A percentile compares a stretch with the other conserved stretches of the same genome.
These are phyloP conservation scores for Lentinula sp. DNA, from an alignment of 768 basidiomycete species.

Conservation along the genomic window DNA sequence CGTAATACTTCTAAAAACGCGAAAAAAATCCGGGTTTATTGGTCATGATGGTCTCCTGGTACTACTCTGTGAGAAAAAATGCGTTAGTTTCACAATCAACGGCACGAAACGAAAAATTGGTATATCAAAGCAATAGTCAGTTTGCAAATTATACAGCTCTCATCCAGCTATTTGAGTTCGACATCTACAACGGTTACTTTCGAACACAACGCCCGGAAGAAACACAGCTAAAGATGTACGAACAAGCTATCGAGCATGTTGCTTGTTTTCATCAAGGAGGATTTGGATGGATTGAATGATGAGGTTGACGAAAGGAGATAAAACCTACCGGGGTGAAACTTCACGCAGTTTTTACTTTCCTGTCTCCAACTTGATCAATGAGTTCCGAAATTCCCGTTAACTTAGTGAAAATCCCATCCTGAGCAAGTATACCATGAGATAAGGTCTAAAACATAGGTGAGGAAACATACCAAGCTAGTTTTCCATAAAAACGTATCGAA, in stretches of 20 bases:
- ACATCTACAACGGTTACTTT: not conserved
- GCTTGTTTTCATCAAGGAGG: not conserved
- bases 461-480: slow-evolving; percentile 8
- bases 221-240: not conserved
- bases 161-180: not conserved
- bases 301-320: not conserved
- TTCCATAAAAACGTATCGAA: slow-evolving; percentile 13
- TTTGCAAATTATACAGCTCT: slow-evolving; percentile 6
- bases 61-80: not conserved
- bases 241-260: not conserved
- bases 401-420: not conserved
- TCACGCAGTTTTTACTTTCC: not conserved
- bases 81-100: not conserved
- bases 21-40: not conserved
- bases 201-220: not conserved
- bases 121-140: not conserved
- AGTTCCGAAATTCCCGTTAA: not conserved
- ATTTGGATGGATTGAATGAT: not conserved
- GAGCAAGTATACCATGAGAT: no score
- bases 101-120: not conserved
- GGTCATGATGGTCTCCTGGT: not conserved
- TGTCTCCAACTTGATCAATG: not conserved
- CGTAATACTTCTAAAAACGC: not conserved
- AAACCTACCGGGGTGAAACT: not conserved
- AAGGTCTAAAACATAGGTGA: no score